Conservation (phyloP, 106 monocot species). For the Xerophyta viscosa region DNA sequence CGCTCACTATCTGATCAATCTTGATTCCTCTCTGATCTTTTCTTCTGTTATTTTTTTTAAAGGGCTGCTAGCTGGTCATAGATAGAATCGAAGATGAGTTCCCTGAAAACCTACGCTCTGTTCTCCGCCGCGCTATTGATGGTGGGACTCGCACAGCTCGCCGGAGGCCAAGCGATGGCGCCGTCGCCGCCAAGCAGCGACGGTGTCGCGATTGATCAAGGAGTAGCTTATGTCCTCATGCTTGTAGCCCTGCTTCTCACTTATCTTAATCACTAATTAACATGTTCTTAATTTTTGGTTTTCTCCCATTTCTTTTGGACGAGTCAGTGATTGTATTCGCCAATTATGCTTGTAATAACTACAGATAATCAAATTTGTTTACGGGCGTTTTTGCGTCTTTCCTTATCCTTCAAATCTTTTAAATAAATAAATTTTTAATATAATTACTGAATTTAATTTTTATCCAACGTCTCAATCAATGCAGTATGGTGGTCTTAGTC, state of each 20-base stretch:
- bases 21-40: no score
- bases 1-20: no score
- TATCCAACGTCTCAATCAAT: no score
- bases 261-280: background rate
- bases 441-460: no score
- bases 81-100: constrained; percentile 1
- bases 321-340: background rate
- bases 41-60: no score
- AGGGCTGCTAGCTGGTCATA: background rate
- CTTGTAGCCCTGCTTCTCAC: background rate
- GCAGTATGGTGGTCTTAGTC: no score
- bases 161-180: constrained; percentile 2
- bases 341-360: no score
- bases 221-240: constrained; percentile 1
- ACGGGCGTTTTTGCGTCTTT: no score
- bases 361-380: no score
- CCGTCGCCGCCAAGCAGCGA: background rate
- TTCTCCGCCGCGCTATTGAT: background rate
- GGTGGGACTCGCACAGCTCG: constrained; percentile 2
- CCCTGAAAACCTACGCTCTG: background rate
- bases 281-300: background rate
- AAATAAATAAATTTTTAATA: no score
- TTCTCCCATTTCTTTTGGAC: background rate
- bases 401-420: no score
- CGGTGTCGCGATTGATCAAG: constrained; percentile 3